These are phyloP conservation scores for Backusella psychrophila DNA, from an alignment of 192 early-diverging fungal species.

Conservation along the genomic window DNA sequence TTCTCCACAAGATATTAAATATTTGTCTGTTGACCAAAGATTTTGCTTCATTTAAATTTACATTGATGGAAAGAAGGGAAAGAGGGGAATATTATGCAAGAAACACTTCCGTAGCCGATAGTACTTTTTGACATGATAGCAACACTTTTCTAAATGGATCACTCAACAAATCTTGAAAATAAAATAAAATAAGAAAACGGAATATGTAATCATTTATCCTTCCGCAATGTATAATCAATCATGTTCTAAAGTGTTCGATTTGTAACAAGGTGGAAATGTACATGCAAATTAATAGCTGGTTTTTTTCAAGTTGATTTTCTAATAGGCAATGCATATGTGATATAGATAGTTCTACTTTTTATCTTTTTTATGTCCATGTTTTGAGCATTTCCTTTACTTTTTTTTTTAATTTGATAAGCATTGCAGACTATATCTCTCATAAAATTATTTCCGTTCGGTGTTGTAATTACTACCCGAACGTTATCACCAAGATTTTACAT, in stretches of 20 bases:
- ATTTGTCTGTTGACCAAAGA: background rate
- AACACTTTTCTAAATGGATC: background rate
- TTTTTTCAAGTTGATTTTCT: background rate
- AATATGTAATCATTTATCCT: background rate
- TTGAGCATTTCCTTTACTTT: background rate
- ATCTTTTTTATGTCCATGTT: too few relatives aligned
- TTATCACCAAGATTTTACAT: background rate
- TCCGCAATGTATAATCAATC: background rate
- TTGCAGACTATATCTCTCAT: background rate
- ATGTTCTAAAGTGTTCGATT: background rate
- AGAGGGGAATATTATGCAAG: background rate
- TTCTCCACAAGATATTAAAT: background rate
- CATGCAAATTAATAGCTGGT: background rate
- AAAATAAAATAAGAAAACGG: background rate
- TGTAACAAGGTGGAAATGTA: background rate
- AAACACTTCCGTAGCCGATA: background rate
- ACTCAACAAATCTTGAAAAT: background rate
- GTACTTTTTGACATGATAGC: background rate
- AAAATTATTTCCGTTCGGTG: background rate
- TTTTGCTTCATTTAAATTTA: background rate
- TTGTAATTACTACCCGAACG: background rate
- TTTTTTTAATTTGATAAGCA: background rate
- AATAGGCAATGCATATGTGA: background rate
- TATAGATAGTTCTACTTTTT: too few relatives aligned
- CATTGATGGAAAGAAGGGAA: background rate